Base-by-base conservation (phyloP, 2,329 filamentous ascomycete genomes). In the Fusarium sp. region DNA sequence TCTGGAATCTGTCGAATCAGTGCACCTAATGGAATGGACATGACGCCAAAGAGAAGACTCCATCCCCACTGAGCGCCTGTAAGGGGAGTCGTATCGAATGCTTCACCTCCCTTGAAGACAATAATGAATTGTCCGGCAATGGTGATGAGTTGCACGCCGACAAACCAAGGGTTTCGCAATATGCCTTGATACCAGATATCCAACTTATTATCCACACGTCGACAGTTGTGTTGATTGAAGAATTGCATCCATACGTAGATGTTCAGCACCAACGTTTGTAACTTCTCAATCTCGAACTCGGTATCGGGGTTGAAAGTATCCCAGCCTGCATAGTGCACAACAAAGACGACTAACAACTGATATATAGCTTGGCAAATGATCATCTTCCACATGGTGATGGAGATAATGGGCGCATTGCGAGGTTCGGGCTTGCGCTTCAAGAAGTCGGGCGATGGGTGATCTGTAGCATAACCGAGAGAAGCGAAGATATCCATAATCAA, bases 181-280 rank as follows among this genome's bases (percentile, higher is more conserved):
- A 95, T 86, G 28, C 91, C 91, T 76, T 95, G 92, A 66, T 94
- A 93, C 72, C 79, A 81, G 57, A 96, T 90, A 75, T 96, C 94
- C 79, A 94, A 89, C 63, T 89, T 89, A 78, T 96, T 95, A 77
- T 95, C 92, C 10, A 95, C 87, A 13, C 92, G 88, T 37, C 92
- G 90, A 78, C 92, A 94, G 82, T 77, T 94, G 80, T 92, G 87
- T 72, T 93, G 88, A 73, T 96, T 95, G 84, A 95, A 95, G 67
- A 96, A 92, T 70, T 95, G 92, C 91, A 95, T 93, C 91, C 92
- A 94, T 44, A 94, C 91, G 71, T 94, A 95, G 0, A 91, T 92
- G 79, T 95, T 96, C 83, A 95, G 94, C 7, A 95, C 89, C 12
- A 95, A 83, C 1, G 92, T 93, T 57, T 88, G 80, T 20, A 83